Base-by-base conservation (phyloP, 2,329 filamentous ascomycete genomes). In the Elsinoe ampelina region DNA sequence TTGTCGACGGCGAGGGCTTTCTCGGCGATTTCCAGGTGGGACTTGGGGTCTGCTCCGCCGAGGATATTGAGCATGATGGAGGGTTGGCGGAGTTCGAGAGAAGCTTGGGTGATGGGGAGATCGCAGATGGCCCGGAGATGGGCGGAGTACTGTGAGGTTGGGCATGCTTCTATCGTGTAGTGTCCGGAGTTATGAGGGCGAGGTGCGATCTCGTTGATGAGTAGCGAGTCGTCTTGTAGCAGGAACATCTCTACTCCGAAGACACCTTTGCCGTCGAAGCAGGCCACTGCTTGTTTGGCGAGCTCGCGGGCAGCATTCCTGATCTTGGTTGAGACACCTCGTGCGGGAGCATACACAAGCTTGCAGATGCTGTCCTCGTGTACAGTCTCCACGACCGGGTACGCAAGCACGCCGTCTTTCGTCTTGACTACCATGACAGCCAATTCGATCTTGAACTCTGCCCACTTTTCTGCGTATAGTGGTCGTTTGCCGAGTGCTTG, bases 191-290 rank as follows among this genome's bases (percentile, higher is more conserved):
- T 96, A 73, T 96, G 91, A 52, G 82, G 81, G 38, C 89, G 79
- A 11, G 88, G 89, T 0, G 89, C 89, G 61, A 95, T 86, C 72
- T 95, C 90, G 70, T 95, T 95, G 64, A 96, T 80, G 58, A 95
- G 73, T 1, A 95, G 77, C 1, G 75, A 75, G 58, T 78, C 82
- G 64, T 93, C 83, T 50, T 83, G 74, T 10, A 91, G 80, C 2
- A 97, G 73, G 72, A 98, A 98, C 83, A 97, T 88, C 73, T 98
- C 93, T 0, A 97, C 92, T 0, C 92, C 93, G 71, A 96, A 98
- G 32, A 95, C 88, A 61, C 93, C 93, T 60, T 93, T 86, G 54
- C 93, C 93, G 75, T 84, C 84, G 56, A 98, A 86, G 54, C 82
- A 85, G 41, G 81, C 79, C 19, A 96, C 83, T 10, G 93, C 91